Base-by-base conservation (phyloP, 2,329 filamentous ascomycete species). In the Nigrograna mackinnonii region DNA sequence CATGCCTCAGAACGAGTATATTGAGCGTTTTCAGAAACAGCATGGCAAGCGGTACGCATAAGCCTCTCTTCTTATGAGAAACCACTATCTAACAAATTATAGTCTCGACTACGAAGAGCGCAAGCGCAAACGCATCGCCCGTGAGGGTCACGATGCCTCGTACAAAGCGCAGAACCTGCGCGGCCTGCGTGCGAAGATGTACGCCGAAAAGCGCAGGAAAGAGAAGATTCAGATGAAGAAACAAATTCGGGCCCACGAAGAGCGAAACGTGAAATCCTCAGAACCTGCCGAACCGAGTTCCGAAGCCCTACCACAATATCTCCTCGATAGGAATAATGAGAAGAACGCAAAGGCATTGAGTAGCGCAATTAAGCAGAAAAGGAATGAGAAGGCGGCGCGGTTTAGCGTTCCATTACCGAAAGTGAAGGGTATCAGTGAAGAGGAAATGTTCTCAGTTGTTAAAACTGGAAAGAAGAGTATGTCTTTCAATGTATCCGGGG, bases 391-490 rank as follows among this genome's bases (percentile, higher is more conserved):
- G 80, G 90, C 91, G 5, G 94, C 94, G 37, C 89, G 92, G 66
- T 97, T 96, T 68, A 82, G 81, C 22, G 94, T 97, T 28, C 94
- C 94, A 2, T 71, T 99, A 62, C 94, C 94, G 24, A 96, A 96
- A 75, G 94, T 97, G 33, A 83, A 89, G 62, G 92, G 90, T 52
- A 96, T 97, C 58, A 85, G 83, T 55, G 92, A 97, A 76, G 90
- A 95, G 78, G 92, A 96, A 76, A 92, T 96, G 87, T 97, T 97
- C 79, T 92, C 89, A 73, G 91, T 96, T 12, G 84, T 97, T 62
- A 91, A 91, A 76, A 97, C n/a, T n/a, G n/a, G n/a, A n/a, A n/a
- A n/a, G n/a, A n/a, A n/a, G n/a, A n/a, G n/a, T n/a, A n/a, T n/a
- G n/a, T n/a, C n/a, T n/a, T n/a, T n/a, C n/a, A n/a, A n/a, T n/a